Evolutionary conservation across 2,329 filamentous ascomycete genomes (phyloP).

Genomic region (Aspergillus ustus): DNA sequence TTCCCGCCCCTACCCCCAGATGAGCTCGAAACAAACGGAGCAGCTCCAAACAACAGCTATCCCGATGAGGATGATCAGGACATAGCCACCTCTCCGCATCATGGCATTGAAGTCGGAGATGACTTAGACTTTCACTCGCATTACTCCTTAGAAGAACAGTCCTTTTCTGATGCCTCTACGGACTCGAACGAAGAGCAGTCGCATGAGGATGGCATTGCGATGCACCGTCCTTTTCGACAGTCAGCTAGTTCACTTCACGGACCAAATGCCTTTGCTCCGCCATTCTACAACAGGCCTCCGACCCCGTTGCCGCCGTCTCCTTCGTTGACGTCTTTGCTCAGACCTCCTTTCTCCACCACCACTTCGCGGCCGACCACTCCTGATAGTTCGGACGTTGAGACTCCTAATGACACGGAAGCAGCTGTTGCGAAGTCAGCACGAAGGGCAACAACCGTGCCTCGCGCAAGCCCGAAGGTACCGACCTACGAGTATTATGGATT

Average conservation of each 20-base stretch:
- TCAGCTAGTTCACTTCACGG: constrained; percentile 48
- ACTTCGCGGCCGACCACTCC: constrained; percentile 92
- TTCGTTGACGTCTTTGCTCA: constrained; percentile 86
- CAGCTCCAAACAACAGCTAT: constrained; percentile 21
- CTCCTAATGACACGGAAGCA: constrained; percentile 62
- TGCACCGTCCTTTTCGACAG: constrained; percentile 45
- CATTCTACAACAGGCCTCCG: constrained; percentile 97
- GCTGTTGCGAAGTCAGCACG: constrained; percentile 65
- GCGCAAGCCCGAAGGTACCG: constrained; percentile 90
- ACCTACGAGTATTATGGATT: constrained; percentile 99
- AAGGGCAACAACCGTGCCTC: constrained; percentile 70
- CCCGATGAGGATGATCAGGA: constrained; percentile 35
- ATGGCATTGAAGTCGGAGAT: constrained; percentile 36
- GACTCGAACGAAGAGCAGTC: constrained; percentile 38
- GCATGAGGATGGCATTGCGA: constrained; percentile 34
- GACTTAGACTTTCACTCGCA: constrained; percentile 53
- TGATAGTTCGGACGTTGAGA: constrained; percentile 86
- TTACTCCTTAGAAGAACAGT: constrained; percentile 47
- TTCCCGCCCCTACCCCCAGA: constrained; percentile 37
- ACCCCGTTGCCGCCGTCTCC: constrained; percentile 92
- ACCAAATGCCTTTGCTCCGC: constrained; percentile 67
- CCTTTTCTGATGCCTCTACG: constrained; percentile 39
- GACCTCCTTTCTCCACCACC: constrained; percentile 66
- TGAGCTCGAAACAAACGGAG: constrained; percentile 25
- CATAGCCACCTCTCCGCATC: constrained; percentile 34